These are phyloP conservation scores for Fraxinus baroniana DNA, from an alignment of 305 asterid species.

Conservation along the genomic window DNA sequence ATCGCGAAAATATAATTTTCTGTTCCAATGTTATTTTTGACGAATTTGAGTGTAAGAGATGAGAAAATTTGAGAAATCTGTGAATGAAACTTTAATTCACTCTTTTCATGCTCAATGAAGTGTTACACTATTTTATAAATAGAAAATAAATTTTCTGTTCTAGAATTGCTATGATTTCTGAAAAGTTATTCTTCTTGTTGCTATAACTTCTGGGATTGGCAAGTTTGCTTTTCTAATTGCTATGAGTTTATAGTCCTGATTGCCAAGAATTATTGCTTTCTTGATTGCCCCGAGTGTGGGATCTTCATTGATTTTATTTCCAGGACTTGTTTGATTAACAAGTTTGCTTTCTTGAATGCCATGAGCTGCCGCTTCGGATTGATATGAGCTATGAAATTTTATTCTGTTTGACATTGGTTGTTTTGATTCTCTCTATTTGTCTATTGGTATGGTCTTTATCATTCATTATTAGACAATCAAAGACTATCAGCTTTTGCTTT, in stretches of 20 bases:
- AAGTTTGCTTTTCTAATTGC: neutral
- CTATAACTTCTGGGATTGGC: neutral
- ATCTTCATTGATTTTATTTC: neutral
- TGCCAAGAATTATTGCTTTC: neutral
- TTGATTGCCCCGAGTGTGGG: neutral
- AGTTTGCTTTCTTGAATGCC: neutral
- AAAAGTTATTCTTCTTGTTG: neutral
- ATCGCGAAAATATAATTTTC: neutral
- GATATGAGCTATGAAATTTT: neutral
- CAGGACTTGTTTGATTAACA: neutral
- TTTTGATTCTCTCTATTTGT: neutral
- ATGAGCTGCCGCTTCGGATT: neutral
- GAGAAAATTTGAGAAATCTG: neutral
- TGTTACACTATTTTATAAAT: neutral
- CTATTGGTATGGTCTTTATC: neutral
- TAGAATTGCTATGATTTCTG: neutral
- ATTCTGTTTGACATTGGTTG: slow-evolving; percentile 1
- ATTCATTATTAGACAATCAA: neutral
- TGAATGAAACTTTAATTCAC: neutral
- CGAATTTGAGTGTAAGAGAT: neutral
- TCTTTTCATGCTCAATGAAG: neutral
- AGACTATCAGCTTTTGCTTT: neutral
- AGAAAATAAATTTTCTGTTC: neutral
- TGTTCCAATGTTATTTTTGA: slow-evolving; percentile 5
- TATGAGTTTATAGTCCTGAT: neutral